Conservation (phyloP, 1,284 basidiomycete species). For the Ganoderma resinaceum region DNA sequence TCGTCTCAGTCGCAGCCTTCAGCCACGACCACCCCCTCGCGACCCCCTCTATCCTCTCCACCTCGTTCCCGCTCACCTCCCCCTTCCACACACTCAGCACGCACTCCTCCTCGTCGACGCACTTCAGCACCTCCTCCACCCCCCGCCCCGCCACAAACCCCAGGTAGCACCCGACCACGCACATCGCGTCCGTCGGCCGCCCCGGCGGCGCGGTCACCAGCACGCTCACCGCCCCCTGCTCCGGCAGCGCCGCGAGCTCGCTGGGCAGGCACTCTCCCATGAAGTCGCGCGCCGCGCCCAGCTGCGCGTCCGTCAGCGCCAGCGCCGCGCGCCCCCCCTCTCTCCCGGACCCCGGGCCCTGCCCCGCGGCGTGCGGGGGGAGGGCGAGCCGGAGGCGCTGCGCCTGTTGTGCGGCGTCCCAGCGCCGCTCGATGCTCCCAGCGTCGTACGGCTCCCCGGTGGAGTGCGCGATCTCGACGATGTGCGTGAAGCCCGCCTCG, state of each 20-base stretch:
- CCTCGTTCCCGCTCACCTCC: slow-evolving; percentile 40
- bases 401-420: slow-evolving; percentile 29
- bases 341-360: slow-evolving; percentile 12
- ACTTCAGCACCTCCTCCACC: slow-evolving; percentile 34
- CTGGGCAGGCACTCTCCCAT: slow-evolving; percentile 36
- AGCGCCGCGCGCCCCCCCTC: slow-evolving; percentile 30
- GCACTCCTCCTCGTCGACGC: slow-evolving; percentile 37
- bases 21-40: slow-evolving; percentile 37
- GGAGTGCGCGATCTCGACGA: slow-evolving; percentile 36
- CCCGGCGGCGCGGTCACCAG: slow-evolving; percentile 36
- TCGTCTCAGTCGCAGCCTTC: slow-evolving; percentile 18
- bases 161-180: slow-evolving; percentile 37
- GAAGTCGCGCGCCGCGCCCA: slow-evolving; percentile 40
- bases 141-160: slow-evolving; percentile 34
- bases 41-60: slow-evolving; percentile 35
- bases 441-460: slow-evolving; percentile 11
- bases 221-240: slow-evolving; percentile 29
- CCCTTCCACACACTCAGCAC: slow-evolving; percentile 41
- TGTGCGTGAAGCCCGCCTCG: slow-evolving; percentile 36
- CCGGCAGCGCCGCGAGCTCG: slow-evolving; percentile 16
- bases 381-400: slow-evolving; percentile 28
- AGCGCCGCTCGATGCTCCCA: slow-evolving; percentile 23
- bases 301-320: slow-evolving; percentile 37
- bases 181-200: slow-evolving; percentile 39
- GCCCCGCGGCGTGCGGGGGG: too few relatives aligned